Evolutionary conservation across 805 yeast species (phyloP).

Genomic region (Candida quercuum): DNA sequence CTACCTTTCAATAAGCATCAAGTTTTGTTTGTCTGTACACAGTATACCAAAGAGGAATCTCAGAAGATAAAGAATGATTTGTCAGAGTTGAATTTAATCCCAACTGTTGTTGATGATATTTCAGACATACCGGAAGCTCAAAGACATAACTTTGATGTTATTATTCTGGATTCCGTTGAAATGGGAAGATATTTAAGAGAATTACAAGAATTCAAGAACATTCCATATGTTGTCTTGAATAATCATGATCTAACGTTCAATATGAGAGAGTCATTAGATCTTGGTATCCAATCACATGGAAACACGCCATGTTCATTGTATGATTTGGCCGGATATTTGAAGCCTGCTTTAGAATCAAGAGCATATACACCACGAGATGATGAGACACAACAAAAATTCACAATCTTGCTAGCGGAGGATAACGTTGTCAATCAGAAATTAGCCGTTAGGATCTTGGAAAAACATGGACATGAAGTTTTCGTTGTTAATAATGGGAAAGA

Average conservation of each 20-base stretch:
- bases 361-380: slow-evolving; percentile 67
- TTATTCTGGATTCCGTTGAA: slow-evolving; percentile 75
- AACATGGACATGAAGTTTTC: slow-evolving; percentile 77
- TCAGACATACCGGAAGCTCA: slow-evolving; percentile 52
- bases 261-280: slow-evolving; percentile 75
- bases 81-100: slow-evolving; percentile 51
- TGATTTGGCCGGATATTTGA: slow-evolving; percentile 76
- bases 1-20: slow-evolving; percentile 69
- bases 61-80: slow-evolving; percentile 48
- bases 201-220: slow-evolving; percentile 74
- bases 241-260: slow-evolving; percentile 73
- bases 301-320: slow-evolving; percentile 81
- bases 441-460: slow-evolving; percentile 80
- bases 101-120: slow-evolving; percentile 52
- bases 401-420: slow-evolving; percentile 79
- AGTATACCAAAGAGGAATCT: slow-evolving; percentile 46
- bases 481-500: slow-evolving; percentile 86
- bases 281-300: slow-evolving; percentile 85
- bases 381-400: slow-evolving; percentile 72
- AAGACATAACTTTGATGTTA: slow-evolving; percentile 64
- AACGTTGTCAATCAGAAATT: slow-evolving; percentile 82
- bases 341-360: slow-evolving; percentile 81
- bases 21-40: slow-evolving; percentile 64
- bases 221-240: slow-evolving; percentile 75
- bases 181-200: slow-evolving; percentile 65